Evolutionary conservation across 2,329 filamentous ascomycete species (phyloP).

Genomic region (Sporothrix brasiliensis): DNA sequence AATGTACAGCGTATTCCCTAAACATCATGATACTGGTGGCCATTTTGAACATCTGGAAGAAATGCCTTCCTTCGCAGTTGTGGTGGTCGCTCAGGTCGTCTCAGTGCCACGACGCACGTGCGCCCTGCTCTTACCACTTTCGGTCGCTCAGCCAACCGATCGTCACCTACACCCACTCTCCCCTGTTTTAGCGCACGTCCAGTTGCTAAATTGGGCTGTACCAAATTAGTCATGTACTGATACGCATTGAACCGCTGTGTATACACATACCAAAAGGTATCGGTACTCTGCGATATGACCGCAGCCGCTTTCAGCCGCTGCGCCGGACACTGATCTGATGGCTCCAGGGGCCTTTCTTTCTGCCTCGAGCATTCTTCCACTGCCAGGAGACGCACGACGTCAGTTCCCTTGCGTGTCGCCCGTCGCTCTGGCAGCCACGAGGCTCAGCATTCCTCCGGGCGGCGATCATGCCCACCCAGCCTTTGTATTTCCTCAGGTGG

Average conservation of each 20-base stretch:
- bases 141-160: conserved; percentile 28
- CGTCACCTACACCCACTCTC: conserved; percentile 2
- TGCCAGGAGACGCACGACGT: not conserved
- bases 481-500: not conserved
- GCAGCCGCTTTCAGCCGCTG: conserved; percentile 22
- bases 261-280: not conserved
- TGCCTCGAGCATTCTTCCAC: not conserved
- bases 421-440: conserved; percentile 24
- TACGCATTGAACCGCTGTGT: not conserved
- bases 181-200: conserved; percentile 18
- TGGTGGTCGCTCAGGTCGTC: not conserved
- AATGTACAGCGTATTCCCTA: no score
- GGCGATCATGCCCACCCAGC: not conserved
- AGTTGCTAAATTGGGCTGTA: not conserved
- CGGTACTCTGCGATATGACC: not conserved
- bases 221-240: not conserved
- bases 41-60: not conserved
- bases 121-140: conserved; percentile 1
- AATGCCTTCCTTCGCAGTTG: not conserved
- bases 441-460: conserved; percentile 11
- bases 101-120: not conserved
- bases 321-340: not conserved
- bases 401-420: not conserved
- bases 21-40: no score
- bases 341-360: not conserved